phyloP scores from a whole-genome alignment of 495 filamentous ascomycete species.

The Tetracladium marchalianum region DNA sequence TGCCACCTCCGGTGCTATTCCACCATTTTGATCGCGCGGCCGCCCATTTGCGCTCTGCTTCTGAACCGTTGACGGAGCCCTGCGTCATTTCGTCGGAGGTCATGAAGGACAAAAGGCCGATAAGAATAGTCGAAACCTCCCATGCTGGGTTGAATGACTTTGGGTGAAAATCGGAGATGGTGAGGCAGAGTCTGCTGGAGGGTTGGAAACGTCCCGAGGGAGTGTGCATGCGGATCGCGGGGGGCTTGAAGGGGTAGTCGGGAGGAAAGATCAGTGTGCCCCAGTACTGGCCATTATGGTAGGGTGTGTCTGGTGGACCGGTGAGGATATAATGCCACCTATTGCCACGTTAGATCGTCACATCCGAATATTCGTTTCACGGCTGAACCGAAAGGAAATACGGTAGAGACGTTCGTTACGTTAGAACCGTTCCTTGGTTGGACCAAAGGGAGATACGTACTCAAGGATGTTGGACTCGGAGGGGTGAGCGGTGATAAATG shows the following conservation, averaged over 20 bases:
- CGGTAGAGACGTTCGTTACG: background rate
- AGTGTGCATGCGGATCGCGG: slow-evolving; percentile 97
- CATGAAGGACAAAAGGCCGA: slow-evolving; percentile 93
- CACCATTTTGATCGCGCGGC: slow-evolving; percentile 83
- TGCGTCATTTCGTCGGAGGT: slow-evolving; percentile 99
- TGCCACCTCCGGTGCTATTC: slow-evolving; percentile 95
- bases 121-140: slow-evolving; percentile 94
- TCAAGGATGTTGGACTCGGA: slow-evolving; percentile 94
- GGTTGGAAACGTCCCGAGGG: slow-evolving; percentile 93
- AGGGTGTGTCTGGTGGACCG: slow-evolving; percentile 89
- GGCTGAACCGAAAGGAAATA: background rate
- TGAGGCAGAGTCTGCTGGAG: slow-evolving; percentile 82
- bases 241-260: slow-evolving; percentile 94
- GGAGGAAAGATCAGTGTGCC: slow-evolving; percentile 91
- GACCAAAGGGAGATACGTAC: slow-evolving; percentile 38
- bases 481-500: slow-evolving; percentile 88
- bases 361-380: no score
- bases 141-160: slow-evolving; percentile 98
- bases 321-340: slow-evolving; percentile 99
- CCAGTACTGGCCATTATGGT: slow-evolving; percentile 96
- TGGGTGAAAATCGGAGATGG: slow-evolving; percentile 94
- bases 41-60: slow-evolving; percentile 67
- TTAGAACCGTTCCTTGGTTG: no score
- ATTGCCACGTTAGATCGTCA: no score
- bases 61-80: slow-evolving; percentile 71